phyloP scores from a whole-genome alignment of 129 eudicot genomes.

The Arctium minus region DNA sequence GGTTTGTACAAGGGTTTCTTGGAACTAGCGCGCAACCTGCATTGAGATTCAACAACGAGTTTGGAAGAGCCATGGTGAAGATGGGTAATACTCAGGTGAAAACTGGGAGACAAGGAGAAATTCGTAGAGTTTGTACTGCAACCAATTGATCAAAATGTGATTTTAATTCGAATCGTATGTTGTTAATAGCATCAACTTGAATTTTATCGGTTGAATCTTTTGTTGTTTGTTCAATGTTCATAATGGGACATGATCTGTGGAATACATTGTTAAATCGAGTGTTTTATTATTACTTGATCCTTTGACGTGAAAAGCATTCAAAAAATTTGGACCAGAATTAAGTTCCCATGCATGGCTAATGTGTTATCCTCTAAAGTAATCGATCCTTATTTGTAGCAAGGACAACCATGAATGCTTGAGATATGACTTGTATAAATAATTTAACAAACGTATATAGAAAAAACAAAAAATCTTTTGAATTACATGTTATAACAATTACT shows the following conservation, averaged over 20 bases:
- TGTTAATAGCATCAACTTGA: neutral
- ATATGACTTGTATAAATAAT: neutral
- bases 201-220: neutral
- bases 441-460: neutral
- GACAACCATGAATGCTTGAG: neutral
- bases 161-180: neutral
- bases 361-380: neutral
- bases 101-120: slow-evolving; percentile 60
- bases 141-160: slow-evolving; percentile 25
- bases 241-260: neutral
- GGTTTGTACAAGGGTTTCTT: slow-evolving; percentile 41
- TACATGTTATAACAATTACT: no score
- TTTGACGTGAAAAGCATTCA: neutral
- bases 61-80: slow-evolving; percentile 66
- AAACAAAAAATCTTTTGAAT: neutral
- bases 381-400: neutral
- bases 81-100: slow-evolving; percentile 54
- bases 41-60: slow-evolving; percentile 41
- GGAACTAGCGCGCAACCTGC: slow-evolving; percentile 49
- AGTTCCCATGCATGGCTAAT: neutral
- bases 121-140: slow-evolving; percentile 57
- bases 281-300: neutral
- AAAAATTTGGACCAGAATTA: neutral
- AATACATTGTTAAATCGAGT: neutral
- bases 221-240: neutral